These are phyloP conservation scores for Cardamine resedifolia DNA, from an alignment of 345 rosid genomes.

Conservation along the genomic window DNA sequence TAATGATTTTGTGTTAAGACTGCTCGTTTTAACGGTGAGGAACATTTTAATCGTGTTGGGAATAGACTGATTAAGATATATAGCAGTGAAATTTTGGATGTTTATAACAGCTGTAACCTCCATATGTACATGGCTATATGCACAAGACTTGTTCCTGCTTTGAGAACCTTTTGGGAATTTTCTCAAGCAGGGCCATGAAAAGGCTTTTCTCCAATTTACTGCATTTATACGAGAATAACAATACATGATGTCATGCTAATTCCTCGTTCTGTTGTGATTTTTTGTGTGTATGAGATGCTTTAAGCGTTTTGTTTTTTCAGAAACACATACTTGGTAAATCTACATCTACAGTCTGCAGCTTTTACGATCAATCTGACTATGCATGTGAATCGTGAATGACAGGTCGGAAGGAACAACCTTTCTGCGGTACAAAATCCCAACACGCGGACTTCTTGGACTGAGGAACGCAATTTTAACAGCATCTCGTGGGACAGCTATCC, in stretches of 20 bases:
- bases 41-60: neutral
- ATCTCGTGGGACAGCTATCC: slow-evolving; percentile 93
- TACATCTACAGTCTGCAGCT: slow-evolving; percentile 1
- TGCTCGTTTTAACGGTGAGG: neutral
- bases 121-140: neutral
- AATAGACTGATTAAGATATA: neutral
- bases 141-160: slow-evolving; percentile 5
- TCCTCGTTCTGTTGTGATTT: neutral
- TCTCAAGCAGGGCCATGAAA: neutral
- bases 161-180: neutral
- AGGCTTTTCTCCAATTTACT: neutral
- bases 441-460: slow-evolving; percentile 97
- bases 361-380: slow-evolving; percentile 9
- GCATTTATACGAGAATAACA: slow-evolving; percentile 14
- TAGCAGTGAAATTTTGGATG: neutral
- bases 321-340: slow-evolving; percentile 3
- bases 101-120: neutral
- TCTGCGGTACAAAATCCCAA: slow-evolving; percentile 83
- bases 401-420: slow-evolving; percentile 87
- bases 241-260: neutral
- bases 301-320: neutral
- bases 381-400: slow-evolving; percentile 28
- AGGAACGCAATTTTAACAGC: slow-evolving; percentile 97
- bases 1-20: neutral
- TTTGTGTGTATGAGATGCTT: neutral